Conservation (phyloP, 495 filamentous ascomycete species). For the Penicillium odoratum region DNA sequence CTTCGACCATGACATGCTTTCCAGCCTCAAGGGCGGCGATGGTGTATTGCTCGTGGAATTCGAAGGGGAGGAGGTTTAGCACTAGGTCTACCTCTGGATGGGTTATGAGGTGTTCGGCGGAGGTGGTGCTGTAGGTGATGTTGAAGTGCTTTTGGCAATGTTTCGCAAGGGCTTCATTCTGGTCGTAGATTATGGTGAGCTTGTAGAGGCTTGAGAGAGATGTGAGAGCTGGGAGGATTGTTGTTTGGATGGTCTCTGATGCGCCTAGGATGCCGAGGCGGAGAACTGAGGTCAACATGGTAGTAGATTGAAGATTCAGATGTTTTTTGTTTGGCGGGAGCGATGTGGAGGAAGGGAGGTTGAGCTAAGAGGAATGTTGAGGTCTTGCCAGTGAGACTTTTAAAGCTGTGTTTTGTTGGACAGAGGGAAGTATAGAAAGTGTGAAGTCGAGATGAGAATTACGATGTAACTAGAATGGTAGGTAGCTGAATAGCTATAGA, state of each 20-base stretch:
- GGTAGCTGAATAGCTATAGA: no score
- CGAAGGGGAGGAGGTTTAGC: conserved; percentile 51
- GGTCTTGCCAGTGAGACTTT: background rate
- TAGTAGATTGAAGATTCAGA: background rate
- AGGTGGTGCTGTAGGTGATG: conserved; percentile 15
- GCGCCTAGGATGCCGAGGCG: conserved; percentile 50
- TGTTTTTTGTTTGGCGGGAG: background rate
- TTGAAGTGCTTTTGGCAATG: conserved; percentile 13
- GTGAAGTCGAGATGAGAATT: background rate
- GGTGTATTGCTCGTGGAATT: conserved; percentile 50
- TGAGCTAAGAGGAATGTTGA: background rate
- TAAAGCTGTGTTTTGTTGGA: background rate
- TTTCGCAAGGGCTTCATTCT: conserved; percentile 16
- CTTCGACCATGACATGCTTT: conserved; percentile 58
- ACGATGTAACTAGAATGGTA: no score
- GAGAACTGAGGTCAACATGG: conserved; percentile 27
- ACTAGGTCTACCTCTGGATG: conserved; percentile 47
- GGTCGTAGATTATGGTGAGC: conserved; percentile 44
- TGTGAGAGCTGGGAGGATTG: conserved; percentile 49
- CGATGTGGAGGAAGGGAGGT: background rate
- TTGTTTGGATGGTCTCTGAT: conserved; percentile 45
- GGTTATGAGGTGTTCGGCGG: conserved; percentile 16
- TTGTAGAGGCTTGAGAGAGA: conserved; percentile 41
- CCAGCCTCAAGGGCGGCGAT: conserved; percentile 48
- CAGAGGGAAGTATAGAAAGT: background rate